Evolutionary conservation across 208 protist species (phyloP), one percentile per base, ranked within the genome.

Genomic region (Wallacemonas rigidus): DNA sequence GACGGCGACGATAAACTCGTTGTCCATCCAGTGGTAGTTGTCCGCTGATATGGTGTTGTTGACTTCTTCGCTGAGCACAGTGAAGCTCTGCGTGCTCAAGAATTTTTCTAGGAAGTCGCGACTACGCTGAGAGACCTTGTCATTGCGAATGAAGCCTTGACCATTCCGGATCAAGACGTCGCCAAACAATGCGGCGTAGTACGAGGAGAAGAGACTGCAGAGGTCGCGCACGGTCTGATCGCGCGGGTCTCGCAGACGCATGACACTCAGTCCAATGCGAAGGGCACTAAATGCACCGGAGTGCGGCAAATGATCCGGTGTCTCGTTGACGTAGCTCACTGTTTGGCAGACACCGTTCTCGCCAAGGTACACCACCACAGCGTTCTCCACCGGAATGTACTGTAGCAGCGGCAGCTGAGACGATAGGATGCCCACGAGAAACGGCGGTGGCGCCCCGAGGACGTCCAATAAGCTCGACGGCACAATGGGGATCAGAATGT

Each of bases 1-100:
- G n/a, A 80, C 75, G 12, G 87, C 87, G 11, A 95, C 89, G 67
- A 91, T 91, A 67, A 95, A 95, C 72, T 92, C 87, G 72, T 95
- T 95, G 62, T 95, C 83, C 79, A 95, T 80, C 87, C 89, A 95
- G 36, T 83, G 65, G 40, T 80, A 72, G 60, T 84, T 79, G 17
- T 78, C 74, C 2, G 79, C 75, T 7, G 69, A 60, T 1, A 95
- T 75, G 8, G 79, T 76, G 43, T 80, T 85, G 35, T 76, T 85
- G 0, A 95, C 81, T 38, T 88, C 80, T 58, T 83, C 79, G 55
- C 79, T 84, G 7, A 95, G 65, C 38, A 89, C 77, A 50, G 38
- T 82, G 63, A 88, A 92, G 68, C 81, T 92, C 69, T 92, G 89
- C 15, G 87, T 89, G 45, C 67, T 81, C 4, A 91, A 71, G 55